Evolutionary conservation across 192 early-diverging fungal species (phyloP).

Genomic region (Linnemannia zychae): DNA sequence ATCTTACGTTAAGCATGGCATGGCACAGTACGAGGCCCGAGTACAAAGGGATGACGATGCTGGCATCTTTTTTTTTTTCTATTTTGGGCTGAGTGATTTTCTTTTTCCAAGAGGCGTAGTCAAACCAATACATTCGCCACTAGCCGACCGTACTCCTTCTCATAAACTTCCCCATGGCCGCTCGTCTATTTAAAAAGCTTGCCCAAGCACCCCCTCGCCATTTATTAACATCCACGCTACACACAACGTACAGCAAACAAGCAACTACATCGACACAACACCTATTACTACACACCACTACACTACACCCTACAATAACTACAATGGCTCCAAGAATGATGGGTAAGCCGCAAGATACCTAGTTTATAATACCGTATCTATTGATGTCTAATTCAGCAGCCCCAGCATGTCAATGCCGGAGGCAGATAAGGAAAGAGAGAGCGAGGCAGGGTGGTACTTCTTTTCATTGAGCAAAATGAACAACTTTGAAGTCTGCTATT

Average conservation of each 20-base stretch:
- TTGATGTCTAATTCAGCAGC: too few relatives aligned
- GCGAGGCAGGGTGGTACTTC: too few relatives aligned
- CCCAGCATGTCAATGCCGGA: too few relatives aligned
- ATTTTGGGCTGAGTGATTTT: too few relatives aligned
- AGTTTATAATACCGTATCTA: too few relatives aligned
- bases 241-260: neutral
- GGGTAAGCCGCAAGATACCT: too few relatives aligned
- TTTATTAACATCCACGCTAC: neutral
- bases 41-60: neutral
- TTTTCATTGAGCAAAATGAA: too few relatives aligned
- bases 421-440: too few relatives aligned
- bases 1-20: neutral
- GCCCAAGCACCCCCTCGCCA: neutral
- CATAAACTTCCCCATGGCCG: neutral
- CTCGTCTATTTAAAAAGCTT: neutral
- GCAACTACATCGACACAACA: neutral
- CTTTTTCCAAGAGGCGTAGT: neutral
- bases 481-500: too few relatives aligned
- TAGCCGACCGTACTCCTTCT: neutral
- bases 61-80: neutral
- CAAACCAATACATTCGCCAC: neutral
- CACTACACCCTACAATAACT: neutral
- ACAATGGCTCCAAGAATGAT: constrained; percentile 32
- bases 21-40: neutral
- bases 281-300: neutral